phyloP scores from a whole-genome alignment of 257 asterid genomes.

The Echites panduratus region DNA sequence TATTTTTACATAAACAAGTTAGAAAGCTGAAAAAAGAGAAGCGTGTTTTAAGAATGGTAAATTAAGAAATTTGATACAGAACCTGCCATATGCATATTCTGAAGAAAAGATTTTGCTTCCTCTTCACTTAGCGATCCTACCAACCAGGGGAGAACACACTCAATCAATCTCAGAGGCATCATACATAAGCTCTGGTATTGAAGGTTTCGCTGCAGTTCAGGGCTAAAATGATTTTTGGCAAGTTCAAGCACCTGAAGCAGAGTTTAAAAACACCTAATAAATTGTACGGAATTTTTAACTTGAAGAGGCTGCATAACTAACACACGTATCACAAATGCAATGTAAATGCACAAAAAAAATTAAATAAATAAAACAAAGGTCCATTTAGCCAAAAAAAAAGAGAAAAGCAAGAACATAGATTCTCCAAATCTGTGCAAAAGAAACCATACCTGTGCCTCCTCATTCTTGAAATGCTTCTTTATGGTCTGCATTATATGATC shows the following conservation, averaged over 20 bases:
- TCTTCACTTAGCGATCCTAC: slow-evolving; percentile 75
- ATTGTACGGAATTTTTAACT: slow-evolving; percentile 2
- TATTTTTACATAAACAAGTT: slow-evolving; percentile 22
- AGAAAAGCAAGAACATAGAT: not conserved
- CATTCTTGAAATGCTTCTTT: slow-evolving; percentile 76
- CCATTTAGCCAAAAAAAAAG: not conserved
- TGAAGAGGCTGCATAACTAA: not conserved
- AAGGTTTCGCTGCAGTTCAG: slow-evolving; percentile 75
- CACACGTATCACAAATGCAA: not conserved
- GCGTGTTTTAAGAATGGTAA: slow-evolving; percentile 8
- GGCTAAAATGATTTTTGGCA: slow-evolving; percentile 74
- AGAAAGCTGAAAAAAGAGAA: slow-evolving; percentile 18
- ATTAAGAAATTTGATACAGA: slow-evolving; percentile 11
- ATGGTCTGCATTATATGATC: slow-evolving; percentile 84
- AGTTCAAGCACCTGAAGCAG: slow-evolving; percentile 81
- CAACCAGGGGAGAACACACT: slow-evolving; percentile 95
- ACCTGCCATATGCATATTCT: slow-evolving; percentile 94
- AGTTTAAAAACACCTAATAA: slow-evolving; percentile 17
- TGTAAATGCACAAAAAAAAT: not conserved
- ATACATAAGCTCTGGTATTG: slow-evolving; percentile 88
- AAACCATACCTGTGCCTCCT: slow-evolving; percentile 74
- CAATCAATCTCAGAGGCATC: slow-evolving; percentile 91
- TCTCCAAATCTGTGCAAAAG: slow-evolving; percentile 8
- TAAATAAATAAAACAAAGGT: not conserved
- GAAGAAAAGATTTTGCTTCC: slow-evolving; percentile 75